Evolutionary conservation across 371 early-diverging fungal species (phyloP), one percentile per base, ranked within the genome.

Genomic region (Mortierella sp.): DNA sequence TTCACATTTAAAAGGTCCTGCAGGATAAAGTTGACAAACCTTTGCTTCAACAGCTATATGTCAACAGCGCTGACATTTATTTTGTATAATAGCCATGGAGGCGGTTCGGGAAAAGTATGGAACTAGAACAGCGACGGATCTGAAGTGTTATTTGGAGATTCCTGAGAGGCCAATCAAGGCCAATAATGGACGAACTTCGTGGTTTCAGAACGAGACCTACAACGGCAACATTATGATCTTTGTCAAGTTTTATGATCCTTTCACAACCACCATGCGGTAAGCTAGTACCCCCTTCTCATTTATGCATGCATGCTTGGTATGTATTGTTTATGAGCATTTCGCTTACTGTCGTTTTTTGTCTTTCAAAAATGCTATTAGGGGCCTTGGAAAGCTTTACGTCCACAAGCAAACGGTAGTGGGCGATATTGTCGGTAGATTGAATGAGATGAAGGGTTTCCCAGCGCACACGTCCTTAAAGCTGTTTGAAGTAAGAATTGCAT

Each of bases 231-330:
- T 91, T 31, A 88, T 94, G 85, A 82, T 97, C 24, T 97, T 96
- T 81, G 73, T 96, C 48, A 98, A 98, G 89, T 97, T 95, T 88
- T 98, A 94, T 88, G 96, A 98, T 74, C 94, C 95, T 0, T 82
- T 88, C 31, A 84, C 89, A 34, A 89, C 91, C 45, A 91, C 82
- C 47, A 88, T 98, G 76, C 89, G 91, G 94, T 94, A 90, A 80
- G 91, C 8, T 34, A 24, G 45, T 31, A 45, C 13, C 9, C 26
- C 50, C 44, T 28, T 10, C 24, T 31, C 8, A 44, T 54, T 74
- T 65, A 13, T n/a, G 7, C 50, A 13, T 14, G 31, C 28, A 54
- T 8, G 28, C 54, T 57, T 75, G 10, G 11, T 50, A 14, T 11
- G 50, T 50, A 50, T 3, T 55, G n/a, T n/a, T n/a, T n/a, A 7